These are phyloP conservation scores for Hamigera avellanea DNA, from an alignment of 495 filamentous ascomycete species.

Conservation along the genomic window DNA sequence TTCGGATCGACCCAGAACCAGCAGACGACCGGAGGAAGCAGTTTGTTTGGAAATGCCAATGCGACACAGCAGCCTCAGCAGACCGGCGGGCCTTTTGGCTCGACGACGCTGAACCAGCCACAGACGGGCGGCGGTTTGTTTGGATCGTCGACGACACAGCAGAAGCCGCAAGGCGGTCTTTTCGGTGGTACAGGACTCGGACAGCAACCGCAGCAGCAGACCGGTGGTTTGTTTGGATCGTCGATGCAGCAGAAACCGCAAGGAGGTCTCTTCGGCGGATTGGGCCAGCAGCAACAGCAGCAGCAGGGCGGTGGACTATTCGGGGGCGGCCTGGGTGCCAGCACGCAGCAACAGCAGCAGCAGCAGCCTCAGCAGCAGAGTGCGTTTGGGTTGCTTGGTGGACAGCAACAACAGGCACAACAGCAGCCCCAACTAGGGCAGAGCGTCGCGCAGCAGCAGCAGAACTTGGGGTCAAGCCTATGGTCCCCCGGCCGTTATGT, in stretches of 20 bases:
- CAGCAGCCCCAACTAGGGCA: constrained; percentile 28
- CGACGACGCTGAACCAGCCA: constrained; percentile 12
- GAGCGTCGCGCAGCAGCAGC: constrained; percentile 18
- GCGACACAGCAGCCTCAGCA: constrained; percentile 13
- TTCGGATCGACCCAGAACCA: constrained; percentile 20
- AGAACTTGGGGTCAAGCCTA: constrained; percentile 28
- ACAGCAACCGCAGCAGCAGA: constrained; percentile 9
- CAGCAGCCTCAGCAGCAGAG: constrained; percentile 15
- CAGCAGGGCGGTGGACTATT: constrained; percentile 17
- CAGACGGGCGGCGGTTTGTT: constrained; percentile 26
- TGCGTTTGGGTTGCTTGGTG: constrained; percentile 19
- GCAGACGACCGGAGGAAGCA: background rate
- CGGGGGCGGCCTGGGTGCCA: constrained; percentile 11
- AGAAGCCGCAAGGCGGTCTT: constrained; percentile 6
- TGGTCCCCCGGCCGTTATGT: constrained; percentile 38
- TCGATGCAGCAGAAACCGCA: constrained; percentile 22
- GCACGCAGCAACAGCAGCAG: constrained; percentile 14
- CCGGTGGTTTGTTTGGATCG: constrained; percentile 24
- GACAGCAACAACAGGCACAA: constrained; percentile 29
- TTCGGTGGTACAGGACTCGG: constrained; percentile 12
- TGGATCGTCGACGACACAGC: constrained; percentile 13
- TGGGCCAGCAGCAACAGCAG: constrained; percentile 14
- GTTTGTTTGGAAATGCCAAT: constrained; percentile 1
- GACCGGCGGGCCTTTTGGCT: constrained; percentile 21
- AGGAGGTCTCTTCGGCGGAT: constrained; percentile 14